These are phyloP conservation scores for Lumnitzera racemosa DNA, from an alignment of 345 rosid species.

Conservation along the genomic window DNA sequence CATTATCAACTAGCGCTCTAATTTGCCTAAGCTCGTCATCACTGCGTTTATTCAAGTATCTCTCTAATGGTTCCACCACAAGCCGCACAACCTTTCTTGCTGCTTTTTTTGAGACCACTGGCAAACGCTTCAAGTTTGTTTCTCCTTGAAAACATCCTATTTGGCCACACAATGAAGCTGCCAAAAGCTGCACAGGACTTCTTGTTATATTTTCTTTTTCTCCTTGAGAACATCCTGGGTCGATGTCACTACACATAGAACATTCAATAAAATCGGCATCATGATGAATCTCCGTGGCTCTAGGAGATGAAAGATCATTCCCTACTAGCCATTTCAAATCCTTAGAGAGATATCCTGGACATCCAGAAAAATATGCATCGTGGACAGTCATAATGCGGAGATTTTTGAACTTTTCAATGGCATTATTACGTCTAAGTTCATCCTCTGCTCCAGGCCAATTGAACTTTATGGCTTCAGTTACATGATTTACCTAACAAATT, in stretches of 20 bases:
- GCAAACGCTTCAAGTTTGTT: neutral
- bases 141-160: neutral
- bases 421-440: neutral
- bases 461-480: slow-evolving; percentile 11
- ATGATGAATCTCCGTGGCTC: too few species aligned
- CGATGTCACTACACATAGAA: too few species aligned
- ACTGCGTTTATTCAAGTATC: neutral
- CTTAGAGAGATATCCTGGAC: neutral
- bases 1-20: neutral
- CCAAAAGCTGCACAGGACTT: too few species aligned
- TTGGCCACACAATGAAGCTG: too few species aligned
- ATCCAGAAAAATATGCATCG: slow-evolving; percentile 13
- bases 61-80: neutral
- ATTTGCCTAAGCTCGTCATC: neutral
- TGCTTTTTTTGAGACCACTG: neutral
- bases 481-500: slow-evolving; percentile 12
- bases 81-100: neutral
- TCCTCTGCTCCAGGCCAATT: neutral
- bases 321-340: slow-evolving; percentile 9
- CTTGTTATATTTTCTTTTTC: too few species aligned
- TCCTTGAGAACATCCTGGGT: too few species aligned
- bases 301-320: neutral
- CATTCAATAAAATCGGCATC: too few species aligned
- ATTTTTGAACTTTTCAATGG: slow-evolving; percentile 11
- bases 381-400: slow-evolving; percentile 18